Evolutionary conservation across 2,329 filamentous ascomycete species (phyloP), one percentile per base, ranked within the genome.

Genomic region (Phyllachora maydis): DNA sequence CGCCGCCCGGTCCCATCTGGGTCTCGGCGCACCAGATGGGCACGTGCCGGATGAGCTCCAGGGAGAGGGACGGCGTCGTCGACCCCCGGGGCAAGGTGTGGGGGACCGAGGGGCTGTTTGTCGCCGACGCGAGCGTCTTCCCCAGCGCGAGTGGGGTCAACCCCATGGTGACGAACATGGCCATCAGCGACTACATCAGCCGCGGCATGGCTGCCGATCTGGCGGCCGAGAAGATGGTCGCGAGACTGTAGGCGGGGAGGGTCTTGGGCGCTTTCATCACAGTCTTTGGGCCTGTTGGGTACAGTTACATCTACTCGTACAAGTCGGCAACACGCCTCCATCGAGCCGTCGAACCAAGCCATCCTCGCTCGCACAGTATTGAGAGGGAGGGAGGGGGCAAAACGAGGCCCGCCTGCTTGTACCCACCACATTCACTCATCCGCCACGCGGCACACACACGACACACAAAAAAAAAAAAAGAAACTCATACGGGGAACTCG

Each of bases 21-120:
- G 13, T 4, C 3, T 11, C 17, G 8, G 23, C 23, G 8, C 25
- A 26, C 14, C 19, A 23, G 6, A 23, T 19, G 21, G 17, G 20
- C 5, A 23, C 19, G 11, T 18, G 19, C 13, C 23, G 31, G 26
- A 24, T 23, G 14, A 23, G 18, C 19, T 21, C 22, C 14, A 27
- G 14, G 23, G 19, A 14, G 28, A 30, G 11, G 26, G 28, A 20
- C 12, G 23, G 23, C 18, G 23, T 25, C 10, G 18, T 25, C 13
- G 23, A 20, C 18, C 12, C 17, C 13, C 12, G 7, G n/a, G 23
- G 23, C 11, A 18, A 15, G 23, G 23, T 25, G 8, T 25, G 23
- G 23, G 23, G 18, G 3, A 21, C 23, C 12, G 14, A 19, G 13
- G 23, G 23, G 11, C 18, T 25, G 11, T 25, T 20, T 10, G 18